Conservation (phyloP, 345 rosid species). For the Camelina sativa region DNA sequence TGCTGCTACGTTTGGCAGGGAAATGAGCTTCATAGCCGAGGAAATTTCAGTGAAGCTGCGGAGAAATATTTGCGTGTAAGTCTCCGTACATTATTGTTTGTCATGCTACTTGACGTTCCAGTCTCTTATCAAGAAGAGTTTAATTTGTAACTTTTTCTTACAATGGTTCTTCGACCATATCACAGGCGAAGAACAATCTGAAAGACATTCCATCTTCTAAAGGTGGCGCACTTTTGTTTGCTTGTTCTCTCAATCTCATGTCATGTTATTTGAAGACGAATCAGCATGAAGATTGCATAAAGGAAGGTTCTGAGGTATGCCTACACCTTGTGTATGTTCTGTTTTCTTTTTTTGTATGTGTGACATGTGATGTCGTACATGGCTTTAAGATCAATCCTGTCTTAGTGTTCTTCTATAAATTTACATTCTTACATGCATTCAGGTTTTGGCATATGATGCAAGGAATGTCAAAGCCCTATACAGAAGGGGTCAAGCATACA, state of each 20-base stretch:
- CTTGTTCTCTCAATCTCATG: conserved; percentile 94
- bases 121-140: neutral
- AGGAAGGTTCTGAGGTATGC: conserved; percentile 90
- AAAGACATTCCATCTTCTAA: conserved; percentile 67
- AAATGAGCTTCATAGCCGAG: conserved; percentile 83
- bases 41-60: conserved; percentile 67
- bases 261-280: conserved; percentile 90
- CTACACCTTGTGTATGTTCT: conserved; percentile 13
- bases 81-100: conserved; percentile 21
- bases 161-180: conserved; percentile 25
- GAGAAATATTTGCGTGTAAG: conserved; percentile 88
- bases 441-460: conserved; percentile 84
- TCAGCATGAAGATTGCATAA: conserved; percentile 71
- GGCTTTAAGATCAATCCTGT: conserved; percentile 8
- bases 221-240: conserved; percentile 63
- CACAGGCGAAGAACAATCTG: conserved; percentile 85
- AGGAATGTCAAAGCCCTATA: conserved; percentile 91
- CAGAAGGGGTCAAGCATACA: conserved; percentile 96
- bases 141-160: neutral
- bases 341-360: neutral
- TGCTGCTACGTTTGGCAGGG: conserved; percentile 56
- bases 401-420: conserved; percentile 28
- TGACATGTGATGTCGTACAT: conserved; percentile 5
- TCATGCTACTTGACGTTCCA: conserved; percentile 15
- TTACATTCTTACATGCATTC: conserved; percentile 27